Base-by-base conservation (phyloP, 2,329 filamentous ascomycete species). In the Talaromyces marneffei region DNA sequence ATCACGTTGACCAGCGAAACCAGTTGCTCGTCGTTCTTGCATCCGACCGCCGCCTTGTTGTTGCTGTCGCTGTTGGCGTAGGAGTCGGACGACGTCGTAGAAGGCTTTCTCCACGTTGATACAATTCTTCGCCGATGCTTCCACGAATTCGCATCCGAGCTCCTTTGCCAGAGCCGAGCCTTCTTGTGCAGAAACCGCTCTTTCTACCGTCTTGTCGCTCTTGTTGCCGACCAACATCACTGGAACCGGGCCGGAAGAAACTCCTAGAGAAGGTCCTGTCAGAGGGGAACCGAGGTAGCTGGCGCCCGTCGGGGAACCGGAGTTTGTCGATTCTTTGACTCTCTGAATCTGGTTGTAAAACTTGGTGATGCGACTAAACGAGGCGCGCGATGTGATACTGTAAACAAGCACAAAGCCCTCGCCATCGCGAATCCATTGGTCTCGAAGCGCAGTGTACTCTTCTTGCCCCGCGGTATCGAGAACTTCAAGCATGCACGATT, bases 191-290 rank as follows among this genome's bases (percentile, higher is more conserved):
- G 92, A 97, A 3, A 97, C 94, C 72, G 97, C 93, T 66, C 94
- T 87, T 78, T 97, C 94, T 29, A 93, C 96, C 52, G 96, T 91
- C 70, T 94, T 85, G 78, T 99, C 94, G 78, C 91, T 96, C 81
- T 99, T 99, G 82, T 99, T 97, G 67, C 94, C 94, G 37, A 99
- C 94, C 31, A 99, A 84, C 94, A 99, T 97, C 70, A 99, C 91
- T 52, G 94, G 94, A 16, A 94, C 91, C 20, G 88, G 88, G 65
- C 85, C 82, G 65, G 67, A 20, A 85, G 85, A 27, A 72, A 75
- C 65, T 55, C 70, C 61, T 6, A 44, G 27, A 33, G 69, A 62
- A 31, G 84, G 78, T 7, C 74, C 76, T 76, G 69, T 72, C 64
- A 78, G 75, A 59, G 68, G 85, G 69, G 72, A 87, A 29, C 73